Evolutionary conservation across 225 moss, liverwort and hornwort species (phyloP).

Genomic region (Marchantia paleacea): DNA sequence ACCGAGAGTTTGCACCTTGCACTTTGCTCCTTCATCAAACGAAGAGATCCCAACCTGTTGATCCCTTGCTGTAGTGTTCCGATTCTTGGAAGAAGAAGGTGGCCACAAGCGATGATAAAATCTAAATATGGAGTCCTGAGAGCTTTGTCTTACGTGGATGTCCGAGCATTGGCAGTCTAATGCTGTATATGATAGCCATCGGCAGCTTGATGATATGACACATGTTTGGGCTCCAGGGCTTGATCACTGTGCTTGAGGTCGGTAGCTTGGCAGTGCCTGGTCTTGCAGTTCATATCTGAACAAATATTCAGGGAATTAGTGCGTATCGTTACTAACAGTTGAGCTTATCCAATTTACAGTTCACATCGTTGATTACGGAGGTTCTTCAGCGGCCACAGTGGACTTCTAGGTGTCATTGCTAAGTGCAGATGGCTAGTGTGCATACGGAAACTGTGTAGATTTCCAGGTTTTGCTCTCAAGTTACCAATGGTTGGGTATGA

Average conservation of each 20-base stretch:
- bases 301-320: background rate
- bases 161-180: background rate
- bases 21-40: background rate
- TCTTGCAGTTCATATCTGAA: background rate
- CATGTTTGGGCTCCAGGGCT: background rate
- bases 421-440: background rate
- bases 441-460: background rate
- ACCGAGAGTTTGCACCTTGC: background rate
- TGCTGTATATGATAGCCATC: background rate
- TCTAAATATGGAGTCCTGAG: background rate
- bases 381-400: background rate
- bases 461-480: constrained; percentile 1
- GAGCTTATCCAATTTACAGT: constrained; percentile 15
- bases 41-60: background rate
- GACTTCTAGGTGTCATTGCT: background rate
- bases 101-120: background rate
- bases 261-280: background rate
- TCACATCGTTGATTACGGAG: constrained; percentile 1
- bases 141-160: background rate
- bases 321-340: constrained; percentile 4
- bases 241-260: background rate
- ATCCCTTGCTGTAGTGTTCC: background rate
- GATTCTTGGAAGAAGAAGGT: background rate
- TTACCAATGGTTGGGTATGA: background rate
- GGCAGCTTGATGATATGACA: background rate